phyloP scores from a whole-genome alignment of 2,329 filamentous ascomycete species.

The Annulohypoxylon truncatum region DNA sequence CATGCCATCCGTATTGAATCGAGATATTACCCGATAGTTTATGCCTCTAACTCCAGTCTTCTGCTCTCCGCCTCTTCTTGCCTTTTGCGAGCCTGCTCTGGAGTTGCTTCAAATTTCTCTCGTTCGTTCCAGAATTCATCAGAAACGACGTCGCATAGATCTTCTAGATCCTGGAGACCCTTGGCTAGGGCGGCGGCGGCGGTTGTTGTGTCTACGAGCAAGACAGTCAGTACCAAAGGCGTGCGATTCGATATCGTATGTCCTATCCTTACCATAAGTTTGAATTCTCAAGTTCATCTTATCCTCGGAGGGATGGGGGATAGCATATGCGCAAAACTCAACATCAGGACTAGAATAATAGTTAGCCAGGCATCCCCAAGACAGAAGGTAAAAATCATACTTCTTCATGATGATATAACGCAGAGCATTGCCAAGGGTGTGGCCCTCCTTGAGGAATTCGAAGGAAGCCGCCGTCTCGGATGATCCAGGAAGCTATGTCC shows the following conservation, averaged over 20 bases:
- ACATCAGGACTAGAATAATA: slow-evolving; percentile 81
- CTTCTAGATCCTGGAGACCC: slow-evolving; percentile 87
- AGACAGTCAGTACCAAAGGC: slow-evolving; percentile 11
- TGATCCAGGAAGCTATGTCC: slow-evolving; percentile 79
- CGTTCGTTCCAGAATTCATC: slow-evolving; percentile 83
- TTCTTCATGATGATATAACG: slow-evolving; percentile 99
- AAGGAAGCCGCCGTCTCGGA: slow-evolving; percentile 92
- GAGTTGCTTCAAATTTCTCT: slow-evolving; percentile 65
- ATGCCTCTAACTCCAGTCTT: slow-evolving; percentile 16
- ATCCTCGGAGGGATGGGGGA: slow-evolving; percentile 93
- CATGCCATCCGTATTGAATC: slow-evolving; percentile 21
- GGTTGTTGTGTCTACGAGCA: slow-evolving; percentile 74
- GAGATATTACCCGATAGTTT: neutral
- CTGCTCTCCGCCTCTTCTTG: slow-evolving; percentile 21
- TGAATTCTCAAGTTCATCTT: slow-evolving; percentile 99
- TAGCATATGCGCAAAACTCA: slow-evolving; percentile 98
- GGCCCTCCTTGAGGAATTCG: slow-evolving; percentile 92
- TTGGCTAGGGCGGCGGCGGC: slow-evolving; percentile 91
- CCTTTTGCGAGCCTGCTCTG: slow-evolving; percentile 27
- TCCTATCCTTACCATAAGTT: slow-evolving; percentile 80
- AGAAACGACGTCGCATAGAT: slow-evolving; percentile 92
- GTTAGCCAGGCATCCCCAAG: slow-evolving; percentile 23
- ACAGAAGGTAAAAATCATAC: slow-evolving; percentile 63
- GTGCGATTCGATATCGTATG: neutral
- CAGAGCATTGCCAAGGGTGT: slow-evolving; percentile 94